Conservation (phyloP, 352 stramenopile species). For the Pythium chondricola region DNA sequence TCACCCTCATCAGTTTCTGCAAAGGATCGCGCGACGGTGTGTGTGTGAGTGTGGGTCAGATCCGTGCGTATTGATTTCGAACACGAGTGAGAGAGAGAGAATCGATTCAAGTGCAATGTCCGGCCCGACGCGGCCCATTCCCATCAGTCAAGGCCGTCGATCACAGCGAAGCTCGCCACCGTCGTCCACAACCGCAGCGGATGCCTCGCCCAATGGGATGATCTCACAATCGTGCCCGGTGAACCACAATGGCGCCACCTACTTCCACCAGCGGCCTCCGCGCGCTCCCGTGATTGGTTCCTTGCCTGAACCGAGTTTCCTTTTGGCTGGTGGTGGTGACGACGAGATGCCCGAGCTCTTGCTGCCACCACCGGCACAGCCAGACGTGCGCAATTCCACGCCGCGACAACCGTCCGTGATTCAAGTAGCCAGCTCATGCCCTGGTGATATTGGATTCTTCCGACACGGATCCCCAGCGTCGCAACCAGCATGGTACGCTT, state of each 20-base stretch:
- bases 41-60: constrained; percentile 2
- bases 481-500: constrained; percentile 35
- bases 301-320: constrained; percentile 53
- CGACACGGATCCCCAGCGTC: constrained; percentile 25
- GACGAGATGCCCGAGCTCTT: constrained; percentile 50
- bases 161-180: constrained; percentile 37
- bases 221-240: constrained; percentile 65
- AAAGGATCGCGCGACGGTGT: no score
- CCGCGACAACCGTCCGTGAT: constrained; percentile 36
- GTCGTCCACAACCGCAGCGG: constrained; percentile 11
- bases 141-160: constrained; percentile 32
- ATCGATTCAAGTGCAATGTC: constrained; percentile 20
- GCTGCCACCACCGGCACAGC: constrained; percentile 37
- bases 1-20: no score
- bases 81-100: constrained; percentile 3
- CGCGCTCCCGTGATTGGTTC: constrained; percentile 51
- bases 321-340: constrained; percentile 21
- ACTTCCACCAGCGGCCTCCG: constrained; percentile 26
- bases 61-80: constrained; percentile 1
- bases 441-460: constrained; percentile 56
- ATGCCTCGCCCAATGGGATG: constrained; percentile 18
- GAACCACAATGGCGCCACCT: constrained; percentile 25
- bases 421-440: constrained; percentile 69
- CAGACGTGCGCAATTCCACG: constrained; percentile 3
- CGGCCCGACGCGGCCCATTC: constrained; percentile 39